phyloP scores from a whole-genome alignment of 2,329 filamentous ascomycete genomes.

The Alternaria novae-zelandiae region DNA sequence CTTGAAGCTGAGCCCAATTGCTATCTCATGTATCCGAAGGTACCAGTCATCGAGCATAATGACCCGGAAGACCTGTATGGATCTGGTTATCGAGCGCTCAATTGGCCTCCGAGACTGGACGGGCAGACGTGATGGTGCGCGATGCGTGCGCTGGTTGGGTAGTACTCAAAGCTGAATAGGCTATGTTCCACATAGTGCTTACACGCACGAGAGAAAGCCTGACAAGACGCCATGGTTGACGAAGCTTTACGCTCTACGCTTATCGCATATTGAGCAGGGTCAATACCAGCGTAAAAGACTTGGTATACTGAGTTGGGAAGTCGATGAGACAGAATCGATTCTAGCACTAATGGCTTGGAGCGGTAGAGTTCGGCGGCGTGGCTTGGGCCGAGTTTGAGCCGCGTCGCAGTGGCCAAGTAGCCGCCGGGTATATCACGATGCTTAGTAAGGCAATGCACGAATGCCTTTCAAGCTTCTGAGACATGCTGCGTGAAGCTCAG shows the following conservation, averaged over 20 bases:
- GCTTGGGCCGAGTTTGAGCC: conserved; percentile 6
- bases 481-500: neutral
- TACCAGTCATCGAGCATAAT: neutral
- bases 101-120: neutral
- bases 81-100: neutral
- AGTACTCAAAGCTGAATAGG: neutral
- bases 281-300: conserved; percentile 1
- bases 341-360: conserved; percentile 39
- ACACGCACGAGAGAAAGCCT: neutral
- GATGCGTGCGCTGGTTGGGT: neutral
- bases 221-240: neutral
- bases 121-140: neutral
- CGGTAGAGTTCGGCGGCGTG: conserved; percentile 17
- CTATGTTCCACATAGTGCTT: neutral
- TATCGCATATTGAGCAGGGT: neutral
- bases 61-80: neutral
- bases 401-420: neutral
- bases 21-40: neutral
- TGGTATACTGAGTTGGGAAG: conserved; percentile 29
- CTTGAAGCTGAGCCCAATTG: neutral
- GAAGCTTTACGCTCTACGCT: neutral
- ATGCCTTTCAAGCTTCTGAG: neutral
- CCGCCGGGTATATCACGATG: neutral
- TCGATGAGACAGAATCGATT: conserved; percentile 21
- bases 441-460: conserved; percentile 4